Conservation (phyloP, 2,329 filamentous ascomycete genomes). For the Colletotrichum orbiculare region DNA sequence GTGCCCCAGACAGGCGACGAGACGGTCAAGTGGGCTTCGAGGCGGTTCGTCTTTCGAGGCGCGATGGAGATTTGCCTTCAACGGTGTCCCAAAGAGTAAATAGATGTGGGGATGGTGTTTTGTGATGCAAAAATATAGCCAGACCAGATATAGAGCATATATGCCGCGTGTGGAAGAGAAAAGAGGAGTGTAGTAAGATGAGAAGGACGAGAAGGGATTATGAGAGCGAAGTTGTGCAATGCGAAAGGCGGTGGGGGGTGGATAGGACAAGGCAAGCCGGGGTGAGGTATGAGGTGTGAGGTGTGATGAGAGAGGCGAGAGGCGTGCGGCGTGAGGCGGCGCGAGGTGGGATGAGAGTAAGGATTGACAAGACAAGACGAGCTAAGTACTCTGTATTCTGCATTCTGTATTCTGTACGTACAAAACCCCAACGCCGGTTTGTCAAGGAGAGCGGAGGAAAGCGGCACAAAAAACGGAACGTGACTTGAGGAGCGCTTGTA, state of each 20-base stretch:
- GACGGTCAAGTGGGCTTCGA: neutral
- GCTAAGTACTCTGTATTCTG: no score
- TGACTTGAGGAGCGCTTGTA: conserved; percentile 2
- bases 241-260: conserved; percentile 10
- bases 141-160: neutral
- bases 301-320: no score
- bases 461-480: conserved; percentile 8
- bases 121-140: no score
- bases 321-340: no score
- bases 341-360: no score
- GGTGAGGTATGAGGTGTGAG: no score
- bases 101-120: no score
- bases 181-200: neutral
- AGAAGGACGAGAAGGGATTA: conserved; percentile 13
- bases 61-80: neutral
- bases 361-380: no score
- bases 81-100: no score
- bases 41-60: neutral
- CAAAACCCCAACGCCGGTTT: no score
- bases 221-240: conserved; percentile 23
- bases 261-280: neutral
- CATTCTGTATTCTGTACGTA: no score
- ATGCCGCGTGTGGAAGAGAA: conserved; percentile 1
- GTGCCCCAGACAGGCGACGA: neutral
- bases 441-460: neutral